Evolutionary conservation across 2,329 filamentous ascomycete genomes (phyloP).

Genomic region (Acrocalymma vagum): DNA sequence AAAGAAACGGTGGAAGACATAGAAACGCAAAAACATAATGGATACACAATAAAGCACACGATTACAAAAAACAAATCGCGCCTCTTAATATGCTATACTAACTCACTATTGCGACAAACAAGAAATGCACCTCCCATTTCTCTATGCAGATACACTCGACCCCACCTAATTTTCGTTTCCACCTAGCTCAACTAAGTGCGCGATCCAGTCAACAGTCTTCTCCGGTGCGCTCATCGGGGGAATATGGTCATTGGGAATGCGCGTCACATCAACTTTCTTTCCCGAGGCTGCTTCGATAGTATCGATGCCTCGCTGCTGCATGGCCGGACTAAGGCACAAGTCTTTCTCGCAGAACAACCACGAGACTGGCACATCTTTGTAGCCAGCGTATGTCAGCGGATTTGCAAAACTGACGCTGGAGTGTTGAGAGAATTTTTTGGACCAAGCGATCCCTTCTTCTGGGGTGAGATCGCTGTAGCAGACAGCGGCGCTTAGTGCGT

Average conservation of each 20-base stretch:
- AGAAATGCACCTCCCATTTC: too few species aligned
- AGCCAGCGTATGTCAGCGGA: slow-evolving; percentile 50
- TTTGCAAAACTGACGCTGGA: slow-evolving; percentile 44
- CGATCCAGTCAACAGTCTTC: slow-evolving; percentile 36
- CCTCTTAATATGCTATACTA: too few species aligned
- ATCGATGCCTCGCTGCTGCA: slow-evolving; percentile 45
- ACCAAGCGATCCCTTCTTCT: slow-evolving; percentile 20
- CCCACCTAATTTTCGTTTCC: too few species aligned
- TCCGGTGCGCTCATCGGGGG: slow-evolving; percentile 36
- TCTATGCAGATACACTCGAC: too few species aligned
- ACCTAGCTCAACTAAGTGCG: slow-evolving; percentile 17
- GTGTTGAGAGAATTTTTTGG: slow-evolving; percentile 35
- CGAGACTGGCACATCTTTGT: slow-evolving; percentile 51
- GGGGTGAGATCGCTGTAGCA: slow-evolving; percentile 26
- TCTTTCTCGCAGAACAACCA: slow-evolving; percentile 53
- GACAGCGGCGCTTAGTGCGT: slow-evolving; percentile 6
- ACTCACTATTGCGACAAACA: too few species aligned
- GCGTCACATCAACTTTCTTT: slow-evolving; percentile 50
- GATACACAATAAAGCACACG: too few species aligned
- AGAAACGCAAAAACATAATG: too few species aligned
- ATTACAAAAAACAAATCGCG: too few species aligned
- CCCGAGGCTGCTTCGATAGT: slow-evolving; percentile 47
- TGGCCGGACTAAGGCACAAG: slow-evolving; percentile 33
- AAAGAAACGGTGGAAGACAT: too few species aligned
- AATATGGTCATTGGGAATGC: slow-evolving; percentile 45